phyloP scores from a whole-genome alignment of 345 rosid genomes.

The Viola odorata region DNA sequence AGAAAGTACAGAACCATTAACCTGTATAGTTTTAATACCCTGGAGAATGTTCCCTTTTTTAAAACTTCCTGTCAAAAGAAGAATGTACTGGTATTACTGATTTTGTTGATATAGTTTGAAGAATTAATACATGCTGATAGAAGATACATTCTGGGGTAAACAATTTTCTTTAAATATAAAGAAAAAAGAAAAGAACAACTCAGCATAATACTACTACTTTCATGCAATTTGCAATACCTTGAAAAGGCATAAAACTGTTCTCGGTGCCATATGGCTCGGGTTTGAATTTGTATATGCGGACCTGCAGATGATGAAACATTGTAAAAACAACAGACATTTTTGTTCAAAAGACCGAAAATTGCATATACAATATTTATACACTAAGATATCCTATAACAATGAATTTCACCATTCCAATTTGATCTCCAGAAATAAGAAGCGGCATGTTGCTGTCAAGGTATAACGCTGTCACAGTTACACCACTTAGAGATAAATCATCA shows the following conservation, averaged over 20 bases:
- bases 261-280: constrained; percentile 64
- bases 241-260: constrained; percentile 52
- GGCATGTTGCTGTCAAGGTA: constrained; percentile 48
- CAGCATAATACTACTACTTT: neutral
- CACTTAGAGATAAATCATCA: constrained; percentile 57
- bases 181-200: constrained; percentile 2
- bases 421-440: constrained; percentile 75
- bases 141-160: neutral
- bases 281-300: constrained; percentile 66
- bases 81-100: too few species aligned
- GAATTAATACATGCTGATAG: neutral
- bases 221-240: constrained; percentile 35
- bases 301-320: constrained; percentile 35
- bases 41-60: constrained; percentile 70
- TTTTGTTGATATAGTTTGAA: neutral
- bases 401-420: constrained; percentile 58
- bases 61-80: constrained; percentile 43
- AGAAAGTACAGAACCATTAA: constrained; percentile 62
- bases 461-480: constrained; percentile 56
- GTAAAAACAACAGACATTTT: constrained; percentile 4
- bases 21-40: constrained; percentile 53
- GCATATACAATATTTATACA: neutral
- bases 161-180: neutral
- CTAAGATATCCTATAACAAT: neutral
- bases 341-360: neutral